Evolutionary conservation across 2,329 filamentous ascomycete genomes (phyloP), one percentile per base, ranked within the genome.

Genomic region (Chaetomium sp.): DNA sequence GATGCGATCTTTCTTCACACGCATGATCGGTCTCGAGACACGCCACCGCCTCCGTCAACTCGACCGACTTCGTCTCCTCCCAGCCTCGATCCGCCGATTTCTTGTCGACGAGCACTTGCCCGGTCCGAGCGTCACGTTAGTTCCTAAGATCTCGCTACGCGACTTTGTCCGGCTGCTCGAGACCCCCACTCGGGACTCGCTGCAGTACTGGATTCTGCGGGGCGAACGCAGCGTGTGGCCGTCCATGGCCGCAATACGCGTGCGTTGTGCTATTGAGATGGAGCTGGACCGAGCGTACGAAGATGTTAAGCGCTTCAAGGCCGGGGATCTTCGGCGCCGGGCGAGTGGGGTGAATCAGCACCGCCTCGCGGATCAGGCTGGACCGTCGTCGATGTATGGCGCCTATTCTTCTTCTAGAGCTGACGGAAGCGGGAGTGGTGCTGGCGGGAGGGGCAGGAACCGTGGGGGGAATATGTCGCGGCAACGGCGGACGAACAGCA

Each of bases 201-300:
- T 96, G 3, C 84, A 89, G 56, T 88, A 92, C 64, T 96, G 91
- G 92, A 91, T 95, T 53, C 71, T 85, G 36, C 80, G 87, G 53
- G 92, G 92, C 1, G 92, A 97, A 71, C 76, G 85, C 59, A 91
- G 88, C 62, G 90, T 96, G 0, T 97, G 92, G 91, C 92, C 91
- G 0, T 89, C 90, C 2, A 83, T 96, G 3, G 85, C 85, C 36
- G 89, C 91, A 11, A 72, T 97, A 59, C 86, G 87, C 64, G 85
- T 95, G 6, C 77, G 92, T 6, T 94, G 89, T 69, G 87, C 86
- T 4, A 80, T 97, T 6, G 92, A 97, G 70, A 86, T 91, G 54
- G 91, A 95, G 68, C 76, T 97, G 9, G 91, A 96, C 69, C 77
- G 85, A 47, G 88, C 89, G 0, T 96, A 95, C 69, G 88, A 95